A percentile compares a stretch with the other conserved stretches of the same genome.
phyloP scores from a whole-genome alignment of 495 filamentous ascomycete genomes.

The Penicillium canariense region DNA sequence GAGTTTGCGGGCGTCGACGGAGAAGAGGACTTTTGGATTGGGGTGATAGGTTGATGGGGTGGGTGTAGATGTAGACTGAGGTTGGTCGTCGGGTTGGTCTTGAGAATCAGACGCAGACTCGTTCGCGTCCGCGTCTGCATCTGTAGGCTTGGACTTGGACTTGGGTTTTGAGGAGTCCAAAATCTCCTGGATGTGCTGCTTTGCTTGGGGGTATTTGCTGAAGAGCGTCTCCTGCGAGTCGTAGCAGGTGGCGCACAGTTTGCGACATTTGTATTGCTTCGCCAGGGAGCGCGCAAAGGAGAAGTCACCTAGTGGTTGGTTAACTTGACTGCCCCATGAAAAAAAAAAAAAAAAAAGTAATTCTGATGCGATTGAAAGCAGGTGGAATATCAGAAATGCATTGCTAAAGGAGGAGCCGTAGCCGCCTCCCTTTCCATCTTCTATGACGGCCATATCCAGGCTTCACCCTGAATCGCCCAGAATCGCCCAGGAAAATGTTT shows the following conservation, averaged over 20 bases:
- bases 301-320: conserved; percentile 62
- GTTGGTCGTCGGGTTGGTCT: neutral
- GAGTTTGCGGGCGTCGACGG: conserved; percentile 72
- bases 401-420: no score
- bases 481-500: no score
- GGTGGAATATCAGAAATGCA: no score
- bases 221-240: conserved; percentile 54
- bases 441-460: no score
- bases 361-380: no score
- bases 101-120: neutral
- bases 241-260: conserved; percentile 63
- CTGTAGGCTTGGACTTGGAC: conserved; percentile 7
- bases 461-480: no score
- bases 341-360: no score
- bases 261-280: conserved; percentile 64
- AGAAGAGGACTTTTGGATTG: conserved; percentile 57
- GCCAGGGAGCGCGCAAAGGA: conserved; percentile 79
- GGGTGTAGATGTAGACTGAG: neutral
- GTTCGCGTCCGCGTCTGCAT: neutral
- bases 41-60: neutral
- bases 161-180: conserved; percentile 12
- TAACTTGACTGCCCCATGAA: no score
- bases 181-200: conserved; percentile 57
- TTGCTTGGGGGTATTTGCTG: conserved; percentile 76
- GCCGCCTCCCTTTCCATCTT: no score